phyloP scores from a whole-genome alignment of 169 alveolate genomes.

The Plasmodium knowlesi region DNA sequence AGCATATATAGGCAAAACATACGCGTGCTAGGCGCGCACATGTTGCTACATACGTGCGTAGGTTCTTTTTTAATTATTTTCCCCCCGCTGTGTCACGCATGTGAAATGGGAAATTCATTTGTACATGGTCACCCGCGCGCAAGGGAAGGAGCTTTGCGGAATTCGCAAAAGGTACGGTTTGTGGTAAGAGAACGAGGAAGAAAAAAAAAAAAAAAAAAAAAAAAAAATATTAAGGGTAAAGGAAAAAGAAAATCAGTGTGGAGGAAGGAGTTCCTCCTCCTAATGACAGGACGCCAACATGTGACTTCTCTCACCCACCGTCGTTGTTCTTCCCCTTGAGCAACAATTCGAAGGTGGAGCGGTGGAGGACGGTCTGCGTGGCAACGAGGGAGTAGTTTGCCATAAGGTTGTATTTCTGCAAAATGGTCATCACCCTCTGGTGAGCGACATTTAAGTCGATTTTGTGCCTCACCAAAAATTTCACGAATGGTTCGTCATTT shows the following conservation, averaged over 20 bases:
- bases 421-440: conserved; percentile 46
- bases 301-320: not conserved
- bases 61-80: no score
- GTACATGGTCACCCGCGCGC: not conserved
- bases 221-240: not conserved
- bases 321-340: conserved; percentile 2
- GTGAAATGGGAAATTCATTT: not conserved
- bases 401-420: conserved; percentile 35
- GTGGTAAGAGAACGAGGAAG: not conserved
- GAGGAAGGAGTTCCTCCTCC: not conserved
- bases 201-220: not conserved
- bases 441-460: conserved; percentile 72
- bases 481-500: conserved; percentile 45
- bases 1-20: not conserved
- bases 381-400: conserved; percentile 73
- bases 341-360: conserved; percentile 31
- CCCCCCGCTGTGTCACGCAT: not conserved
- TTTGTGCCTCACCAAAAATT: conserved; percentile 45
- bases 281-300: not conserved
- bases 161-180: not conserved
- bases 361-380: conserved; percentile 48
- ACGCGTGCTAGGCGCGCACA: not conserved
- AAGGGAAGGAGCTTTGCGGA: not conserved
- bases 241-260: not conserved
- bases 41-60: not conserved